Evolutionary conservation across 495 filamentous ascomycete species (phyloP).

Genomic region (Talaromyces nanjingensis): DNA sequence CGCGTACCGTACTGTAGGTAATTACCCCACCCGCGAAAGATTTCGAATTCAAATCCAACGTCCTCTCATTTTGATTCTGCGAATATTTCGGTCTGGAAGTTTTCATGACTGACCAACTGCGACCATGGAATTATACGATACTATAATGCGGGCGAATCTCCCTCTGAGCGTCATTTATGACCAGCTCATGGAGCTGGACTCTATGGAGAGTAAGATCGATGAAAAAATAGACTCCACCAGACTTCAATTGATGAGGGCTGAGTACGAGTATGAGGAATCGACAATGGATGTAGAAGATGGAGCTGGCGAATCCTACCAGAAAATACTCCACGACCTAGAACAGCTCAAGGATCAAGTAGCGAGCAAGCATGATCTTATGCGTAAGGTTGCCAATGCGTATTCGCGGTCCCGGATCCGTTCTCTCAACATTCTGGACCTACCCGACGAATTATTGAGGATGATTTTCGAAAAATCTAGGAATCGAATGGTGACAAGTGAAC

Average conservation of each 20-base stretch:
- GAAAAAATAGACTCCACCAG: no score
- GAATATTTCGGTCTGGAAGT: neutral
- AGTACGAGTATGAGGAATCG: no score
- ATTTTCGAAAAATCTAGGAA: neutral
- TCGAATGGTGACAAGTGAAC: neutral
- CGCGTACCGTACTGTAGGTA: no score
- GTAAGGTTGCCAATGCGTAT: neutral
- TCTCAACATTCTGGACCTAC: neutral
- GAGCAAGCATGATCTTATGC: neutral
- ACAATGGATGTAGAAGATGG: no score
- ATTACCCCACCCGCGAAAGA: no score
- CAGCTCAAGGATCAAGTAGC: neutral
- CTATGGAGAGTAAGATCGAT: no score
- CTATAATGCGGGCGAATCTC: no score
- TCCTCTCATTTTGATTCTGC: neutral
- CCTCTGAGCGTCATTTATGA: neutral
- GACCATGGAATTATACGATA: neutral
- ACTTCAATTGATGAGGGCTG: neutral
- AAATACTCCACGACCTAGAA: neutral
- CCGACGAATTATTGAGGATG: neutral
- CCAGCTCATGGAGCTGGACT: constrained; percentile 48
- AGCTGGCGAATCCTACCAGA: no score
- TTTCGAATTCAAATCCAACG: neutral
- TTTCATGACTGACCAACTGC: no score
- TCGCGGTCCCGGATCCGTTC: neutral